Evolutionary conservation across 1,139 yeast species (phyloP).

Genomic region (Debaryomyces udenii): DNA sequence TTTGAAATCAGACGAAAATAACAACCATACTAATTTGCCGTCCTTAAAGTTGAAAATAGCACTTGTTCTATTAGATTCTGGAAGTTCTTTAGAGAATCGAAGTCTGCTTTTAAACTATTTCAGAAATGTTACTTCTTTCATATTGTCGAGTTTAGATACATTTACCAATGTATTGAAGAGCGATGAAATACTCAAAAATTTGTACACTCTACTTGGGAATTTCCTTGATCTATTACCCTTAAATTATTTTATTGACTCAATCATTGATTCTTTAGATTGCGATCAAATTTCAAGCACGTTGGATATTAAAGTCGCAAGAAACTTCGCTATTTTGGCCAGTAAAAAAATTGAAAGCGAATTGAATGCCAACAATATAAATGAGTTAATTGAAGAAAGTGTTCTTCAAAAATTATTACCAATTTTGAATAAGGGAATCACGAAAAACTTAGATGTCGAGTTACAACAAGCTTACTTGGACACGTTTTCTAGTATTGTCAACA

Average conservation of each 20-base stretch:
- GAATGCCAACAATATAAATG: slow-evolving; percentile 40
- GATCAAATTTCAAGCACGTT: slow-evolving; percentile 40
- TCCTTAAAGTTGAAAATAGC: slow-evolving; percentile 62
- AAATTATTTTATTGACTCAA: slow-evolving; percentile 66
- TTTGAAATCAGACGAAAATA: slow-evolving; percentile 37
- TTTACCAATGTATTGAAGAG: slow-evolving; percentile 24
- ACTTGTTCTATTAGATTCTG: slow-evolving; percentile 53
- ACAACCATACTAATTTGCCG: slow-evolving; percentile 41
- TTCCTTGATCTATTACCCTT: slow-evolving; percentile 75
- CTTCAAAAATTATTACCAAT: slow-evolving; percentile 47
- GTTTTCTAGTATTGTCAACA: slow-evolving; percentile 61
- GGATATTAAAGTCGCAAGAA: slow-evolving; percentile 47
- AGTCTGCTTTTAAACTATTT: slow-evolving; percentile 42
- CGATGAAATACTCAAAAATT: slow-evolving; percentile 26
- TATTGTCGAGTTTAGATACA: slow-evolving; percentile 39
- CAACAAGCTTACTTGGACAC: slow-evolving; percentile 75
- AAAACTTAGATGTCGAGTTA: slow-evolving; percentile 47
- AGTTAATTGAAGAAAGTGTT: slow-evolving; percentile 45
- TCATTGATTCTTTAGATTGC: slow-evolving; percentile 57
- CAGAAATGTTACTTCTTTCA: slow-evolving; percentile 43
- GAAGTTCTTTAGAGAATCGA: slow-evolving; percentile 31
- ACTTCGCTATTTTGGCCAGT: slow-evolving; percentile 62
- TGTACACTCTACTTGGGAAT: slow-evolving; percentile 57
- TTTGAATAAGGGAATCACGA: slow-evolving; percentile 48
- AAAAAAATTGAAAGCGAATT: slow-evolving; percentile 71